Evolutionary conservation across 2,329 filamentous ascomycete genomes (phyloP), one percentile per base, ranked within the genome.

Genomic region (Davidsoniella eucalypti): DNA sequence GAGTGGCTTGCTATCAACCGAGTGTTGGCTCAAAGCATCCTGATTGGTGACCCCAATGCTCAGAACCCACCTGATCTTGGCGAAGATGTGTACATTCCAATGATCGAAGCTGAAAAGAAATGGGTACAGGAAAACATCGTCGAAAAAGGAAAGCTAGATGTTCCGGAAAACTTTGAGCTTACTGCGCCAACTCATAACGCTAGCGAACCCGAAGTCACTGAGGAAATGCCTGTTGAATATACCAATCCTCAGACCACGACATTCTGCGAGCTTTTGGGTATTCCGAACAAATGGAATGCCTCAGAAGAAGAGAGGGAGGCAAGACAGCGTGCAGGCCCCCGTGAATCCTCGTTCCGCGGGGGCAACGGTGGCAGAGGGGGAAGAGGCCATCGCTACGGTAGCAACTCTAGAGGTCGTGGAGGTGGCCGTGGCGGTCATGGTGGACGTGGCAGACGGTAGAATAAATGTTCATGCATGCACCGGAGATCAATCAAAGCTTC

Each of bases 1-100:
- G 92, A 98, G 66, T 98, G 90, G 90, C 78, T 98, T 6, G 84
- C 92, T 40, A 95, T 98, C 55, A 88, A 82, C 10, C 83, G 90
- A 40, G 82, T 80, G 6, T 93, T 96, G 60, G 77, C 84, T 39
- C 58, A 69, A 2, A 71, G 77, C 39, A 69, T 92, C 2, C 64
- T 67, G 1, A 67, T 90, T 37, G 84, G 85, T 52, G 70, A 82
- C 55, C 69, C 69, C 4, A 61, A 65, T 6, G 71, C 73, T 1
- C 63, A 65, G 38, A 64, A 74, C 0, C 71, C 82, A 0, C 62
- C 67, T 1, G 72, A 93, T 59, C 68, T 76, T 23, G 84, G 84
- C 17, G 78, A 93, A 61, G 73, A 69, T 2, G 65, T 73, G 47
- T 94, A 94, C 61, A 63, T 63, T 3, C 69, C 73, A 0, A 69